A percentile compares a stretch with the other conserved stretches of the same genome.
phyloP scores from a whole-genome alignment of 148 eudicot species.

The Heliamphora exappendiculata region DNA sequence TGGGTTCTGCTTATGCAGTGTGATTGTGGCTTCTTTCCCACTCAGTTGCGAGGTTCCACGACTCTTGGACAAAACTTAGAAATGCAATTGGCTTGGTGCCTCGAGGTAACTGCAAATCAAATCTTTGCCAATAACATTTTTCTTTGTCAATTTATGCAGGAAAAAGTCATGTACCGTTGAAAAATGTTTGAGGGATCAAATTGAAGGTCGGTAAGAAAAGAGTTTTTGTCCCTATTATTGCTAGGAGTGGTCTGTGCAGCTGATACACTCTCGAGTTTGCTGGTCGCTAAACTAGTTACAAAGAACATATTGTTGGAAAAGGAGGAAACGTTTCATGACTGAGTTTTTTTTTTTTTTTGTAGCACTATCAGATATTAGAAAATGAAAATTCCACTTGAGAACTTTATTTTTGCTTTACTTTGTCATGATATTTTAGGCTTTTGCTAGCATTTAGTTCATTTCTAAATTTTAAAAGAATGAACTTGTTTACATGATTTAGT shows the following conservation, averaged over 20 bases:
- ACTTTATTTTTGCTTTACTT: not conserved
- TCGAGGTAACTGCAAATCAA: not conserved
- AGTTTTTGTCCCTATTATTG: not conserved
- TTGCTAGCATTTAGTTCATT: not conserved
- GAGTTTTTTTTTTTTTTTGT: not conserved
- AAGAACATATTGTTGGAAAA: not conserved
- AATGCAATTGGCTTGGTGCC: not conserved
- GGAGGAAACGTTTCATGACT: not conserved
- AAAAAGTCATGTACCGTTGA: not conserved
- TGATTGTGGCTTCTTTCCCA: slow-evolving; percentile 4
- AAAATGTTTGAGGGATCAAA: not conserved
- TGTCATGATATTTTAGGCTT: not conserved
- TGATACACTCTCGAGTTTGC: not conserved
- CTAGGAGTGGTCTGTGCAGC: not conserved
- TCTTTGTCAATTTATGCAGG: slow-evolving; percentile 5
- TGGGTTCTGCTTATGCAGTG: not conserved
- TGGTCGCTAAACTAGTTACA: not conserved
- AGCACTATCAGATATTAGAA: not conserved
- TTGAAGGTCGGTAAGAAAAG: not conserved
- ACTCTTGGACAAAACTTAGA: not conserved
- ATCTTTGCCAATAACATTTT: slow-evolving; percentile 3
- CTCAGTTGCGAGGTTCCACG: not conserved
- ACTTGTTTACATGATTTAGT: too few species aligned
- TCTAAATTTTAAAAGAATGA: too few species aligned
- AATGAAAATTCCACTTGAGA: not conserved